These are phyloP conservation scores for Boletus patriciae DNA, from an alignment of 768 basidiomycete genomes.

Conservation along the genomic window DNA sequence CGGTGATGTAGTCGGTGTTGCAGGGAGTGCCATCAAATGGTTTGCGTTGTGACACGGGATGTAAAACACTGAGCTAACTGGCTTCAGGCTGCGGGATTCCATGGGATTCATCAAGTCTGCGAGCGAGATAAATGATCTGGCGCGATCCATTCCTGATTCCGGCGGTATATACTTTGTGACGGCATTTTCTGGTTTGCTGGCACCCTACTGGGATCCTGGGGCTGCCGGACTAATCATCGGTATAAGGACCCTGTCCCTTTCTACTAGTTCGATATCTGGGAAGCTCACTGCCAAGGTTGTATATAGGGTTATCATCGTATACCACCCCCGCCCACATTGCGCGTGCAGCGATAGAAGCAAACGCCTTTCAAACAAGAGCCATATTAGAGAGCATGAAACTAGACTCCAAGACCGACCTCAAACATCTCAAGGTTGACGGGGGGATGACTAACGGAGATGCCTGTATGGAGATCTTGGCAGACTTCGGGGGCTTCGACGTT, in stretches of 20 bases:
- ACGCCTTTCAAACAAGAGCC: constrained; percentile 93
- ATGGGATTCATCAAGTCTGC: constrained; percentile 81
- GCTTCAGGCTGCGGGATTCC: constrained; percentile 78
- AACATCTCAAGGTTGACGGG: constrained; percentile 94
- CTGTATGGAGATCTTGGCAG: constrained; percentile 83
- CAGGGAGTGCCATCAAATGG: constrained; percentile 95
- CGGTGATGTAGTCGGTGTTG: constrained; percentile 70
- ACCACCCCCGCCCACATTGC: constrained; percentile 92
- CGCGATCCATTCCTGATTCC: constrained; percentile 69
- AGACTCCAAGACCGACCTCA: constrained; percentile 78
- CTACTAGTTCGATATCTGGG: not conserved
- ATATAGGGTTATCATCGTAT: constrained; percentile 72
- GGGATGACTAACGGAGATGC: constrained; percentile 95
- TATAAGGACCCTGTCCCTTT: constrained; percentile 23
- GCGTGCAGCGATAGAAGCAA: constrained; percentile 93
- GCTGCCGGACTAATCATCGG: constrained; percentile 88
- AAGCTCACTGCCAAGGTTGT: not conserved
- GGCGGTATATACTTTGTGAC: constrained; percentile 97
- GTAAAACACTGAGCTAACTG: not conserved
- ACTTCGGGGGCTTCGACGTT: constrained; percentile 90
- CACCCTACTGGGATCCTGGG: constrained; percentile 96
- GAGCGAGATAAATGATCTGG: constrained; percentile 81
- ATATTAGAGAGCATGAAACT: constrained; percentile 94
- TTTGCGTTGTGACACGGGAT: constrained; percentile 22
- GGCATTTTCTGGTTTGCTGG: constrained; percentile 92